Evolutionary conservation across 306 rosid species (phyloP).

Genomic region (Sechiopsis laciniata): DNA sequence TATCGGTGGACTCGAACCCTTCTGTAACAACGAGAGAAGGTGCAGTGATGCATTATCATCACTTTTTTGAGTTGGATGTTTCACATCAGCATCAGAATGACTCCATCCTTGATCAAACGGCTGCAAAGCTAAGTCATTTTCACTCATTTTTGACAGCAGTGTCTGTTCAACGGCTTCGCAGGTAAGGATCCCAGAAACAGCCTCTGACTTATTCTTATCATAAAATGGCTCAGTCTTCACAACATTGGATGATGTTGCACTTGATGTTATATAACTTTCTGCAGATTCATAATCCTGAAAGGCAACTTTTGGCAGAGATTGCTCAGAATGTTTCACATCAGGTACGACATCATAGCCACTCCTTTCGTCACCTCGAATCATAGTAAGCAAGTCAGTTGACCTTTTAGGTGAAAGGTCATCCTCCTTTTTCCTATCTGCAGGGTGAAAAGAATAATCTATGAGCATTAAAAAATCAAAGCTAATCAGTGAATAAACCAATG

Average conservation of each 20-base stretch:
- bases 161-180: constrained; percentile 95
- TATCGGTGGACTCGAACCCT: constrained; percentile 47
- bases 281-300: constrained; percentile 42
- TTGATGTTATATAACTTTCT: constrained; percentile 34
- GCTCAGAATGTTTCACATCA: constrained; percentile 34
- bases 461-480: constrained; percentile 20
- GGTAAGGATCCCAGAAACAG: constrained; percentile 65
- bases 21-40: constrained; percentile 78
- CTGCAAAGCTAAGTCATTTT: constrained; percentile 33
- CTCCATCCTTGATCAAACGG: constrained; percentile 36
- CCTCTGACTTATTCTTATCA: constrained; percentile 52
- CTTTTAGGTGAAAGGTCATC: constrained; percentile 43
- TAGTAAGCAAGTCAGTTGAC: constrained; percentile 72
- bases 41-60: constrained; percentile 75
- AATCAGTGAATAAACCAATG: constrained; percentile 15
- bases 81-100: constrained; percentile 41
- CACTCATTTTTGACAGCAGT: constrained; percentile 60
- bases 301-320: constrained; percentile 35
- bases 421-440: constrained; percentile 60
- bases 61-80: constrained; percentile 38
- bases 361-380: constrained; percentile 72
- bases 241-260: constrained; percentile 29
- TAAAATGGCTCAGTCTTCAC: constrained; percentile 38
- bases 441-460: constrained; percentile 12
- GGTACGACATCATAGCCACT: constrained; percentile 37